Evolutionary conservation across 176 grass and related monocot genomes (phyloP), one percentile per base, ranked within the genome.

Genomic region (Urochloa ruziziensis): DNA sequence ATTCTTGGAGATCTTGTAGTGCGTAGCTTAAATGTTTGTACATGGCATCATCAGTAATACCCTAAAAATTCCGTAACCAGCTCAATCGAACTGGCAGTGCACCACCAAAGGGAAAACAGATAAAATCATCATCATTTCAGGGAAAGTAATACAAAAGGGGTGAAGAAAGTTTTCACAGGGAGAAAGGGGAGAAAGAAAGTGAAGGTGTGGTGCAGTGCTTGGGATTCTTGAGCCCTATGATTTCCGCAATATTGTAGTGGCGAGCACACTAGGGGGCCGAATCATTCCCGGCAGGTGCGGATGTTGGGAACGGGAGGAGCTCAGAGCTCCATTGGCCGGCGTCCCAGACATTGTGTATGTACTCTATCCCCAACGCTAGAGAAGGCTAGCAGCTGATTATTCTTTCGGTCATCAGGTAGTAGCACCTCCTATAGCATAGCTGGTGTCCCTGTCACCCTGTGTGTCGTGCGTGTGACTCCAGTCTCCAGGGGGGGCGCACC

Each of bases 181-280:
- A 70, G 19, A 44, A 34, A 29, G 32, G 10, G 43, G 14, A 39
- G 29, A 46, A 48, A 48, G 61, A 5, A 18, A 62, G 4, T n/a
- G 19, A 4, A 5, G 5, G 8, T 6, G 59, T 30, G 30, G 27
- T 62, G 53, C 17, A 9, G 35, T 46, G 68, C n/a, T 48, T 57
- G 72, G 64, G 66, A 82, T 82, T 90, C 63, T 64, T 58, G 54
- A 64, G 36, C 73, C 53, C 16, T 39, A 90, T 82, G 65, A 86
- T 86, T 78, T 49, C 12, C 17, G 4, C 36, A 82, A 65, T 78
- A 86, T 86, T 59, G 65, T 90, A 90, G 73, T 90, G 88, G 57
- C 30, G 29, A 73, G 67, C 56, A 86, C 79, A 86, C 47, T 66
- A 57, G 65, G 36, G 30, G n/a, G 66, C 28, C 65, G 23, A 66